phyloP scores from a whole-genome alignment of 1,284 basidiomycete genomes.

The Lentinula novae-zelandiae region DNA sequence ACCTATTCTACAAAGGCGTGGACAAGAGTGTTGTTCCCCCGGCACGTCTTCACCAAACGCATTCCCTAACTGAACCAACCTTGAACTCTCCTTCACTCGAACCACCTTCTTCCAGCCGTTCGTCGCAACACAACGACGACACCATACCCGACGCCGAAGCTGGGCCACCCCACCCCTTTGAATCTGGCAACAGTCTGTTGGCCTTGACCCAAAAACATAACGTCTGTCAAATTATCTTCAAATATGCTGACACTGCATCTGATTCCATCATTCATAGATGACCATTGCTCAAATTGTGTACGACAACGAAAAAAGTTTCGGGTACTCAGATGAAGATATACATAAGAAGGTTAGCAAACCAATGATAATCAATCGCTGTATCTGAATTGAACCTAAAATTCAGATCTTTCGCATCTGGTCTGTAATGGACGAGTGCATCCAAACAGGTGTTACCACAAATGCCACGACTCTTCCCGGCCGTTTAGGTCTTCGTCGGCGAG shows the following conservation, averaged over 20 bases:
- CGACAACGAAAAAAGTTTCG: slow-evolving; percentile 87
- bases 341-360: slow-evolving; percentile 53
- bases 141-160: slow-evolving; percentile 17
- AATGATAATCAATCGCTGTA: slow-evolving; percentile 8
- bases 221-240: slow-evolving; percentile 38
- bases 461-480: slow-evolving; percentile 84
- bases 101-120: slow-evolving; percentile 11
- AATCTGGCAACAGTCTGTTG: slow-evolving; percentile 76
- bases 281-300: slow-evolving; percentile 94
- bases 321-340: slow-evolving; percentile 75
- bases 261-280: slow-evolving; percentile 46
- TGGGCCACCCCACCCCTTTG: slow-evolving; percentile 82
- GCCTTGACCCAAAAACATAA: slow-evolving; percentile 82
- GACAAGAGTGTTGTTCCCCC: slow-evolving; percentile 77
- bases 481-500: slow-evolving; percentile 74
- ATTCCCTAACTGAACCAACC: slow-evolving; percentile 42
- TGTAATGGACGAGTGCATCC: slow-evolving; percentile 94
- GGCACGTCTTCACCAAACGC: slow-evolving; percentile 71
- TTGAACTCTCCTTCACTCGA: slow-evolving; percentile 14
- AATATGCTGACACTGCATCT: neutral
- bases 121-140: slow-evolving; percentile 17
- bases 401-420: slow-evolving; percentile 80
- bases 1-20: slow-evolving; percentile 96
- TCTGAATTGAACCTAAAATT: slow-evolving; percentile 11
- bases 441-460: slow-evolving; percentile 76